Conservation (phyloP, 2,329 filamentous ascomycete species). For the Fusarium camptoceras region DNA sequence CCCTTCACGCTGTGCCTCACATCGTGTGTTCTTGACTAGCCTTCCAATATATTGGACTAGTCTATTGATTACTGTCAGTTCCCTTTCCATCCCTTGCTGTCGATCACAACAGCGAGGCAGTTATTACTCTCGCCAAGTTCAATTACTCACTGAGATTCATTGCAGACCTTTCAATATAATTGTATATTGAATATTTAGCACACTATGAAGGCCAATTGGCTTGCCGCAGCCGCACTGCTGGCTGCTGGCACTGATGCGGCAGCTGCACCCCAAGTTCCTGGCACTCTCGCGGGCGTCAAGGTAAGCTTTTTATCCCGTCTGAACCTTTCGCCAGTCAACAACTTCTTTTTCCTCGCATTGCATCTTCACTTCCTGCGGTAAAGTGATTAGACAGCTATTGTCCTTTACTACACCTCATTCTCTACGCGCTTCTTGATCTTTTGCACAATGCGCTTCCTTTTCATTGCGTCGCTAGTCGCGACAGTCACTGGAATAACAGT, state of each 20-base stretch:
- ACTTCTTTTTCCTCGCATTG: background rate
- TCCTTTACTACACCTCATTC: background rate
- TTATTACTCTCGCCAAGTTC: background rate
- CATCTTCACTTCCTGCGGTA: too few species aligned
- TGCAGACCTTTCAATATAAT: background rate
- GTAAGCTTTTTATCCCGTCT: conserved; percentile 15
- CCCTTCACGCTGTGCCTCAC: background rate
- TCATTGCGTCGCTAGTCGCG: conserved; percentile 8
- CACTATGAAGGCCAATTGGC: conserved; percentile 51
- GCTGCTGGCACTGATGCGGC: conserved; percentile 47
- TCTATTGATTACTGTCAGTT: background rate
- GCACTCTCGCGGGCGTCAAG: conserved; percentile 21
- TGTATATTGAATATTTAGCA: background rate
- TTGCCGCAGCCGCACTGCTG: conserved; percentile 50
- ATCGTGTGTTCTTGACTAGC: conserved; percentile 5
- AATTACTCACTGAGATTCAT: background rate
- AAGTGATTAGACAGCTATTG: background rate
- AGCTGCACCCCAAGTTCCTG: conserved; percentile 21
- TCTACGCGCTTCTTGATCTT: background rate
- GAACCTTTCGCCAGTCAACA: background rate
- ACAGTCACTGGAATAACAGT: background rate
- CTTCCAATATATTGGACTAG: conserved; percentile 31
- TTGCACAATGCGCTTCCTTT: conserved; percentile 25
- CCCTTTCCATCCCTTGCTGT: background rate
- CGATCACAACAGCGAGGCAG: background rate